Evolutionary conservation across 2,329 filamentous ascomycete species (phyloP).

Genomic region (Phaeophleospora eucalypticola): DNA sequence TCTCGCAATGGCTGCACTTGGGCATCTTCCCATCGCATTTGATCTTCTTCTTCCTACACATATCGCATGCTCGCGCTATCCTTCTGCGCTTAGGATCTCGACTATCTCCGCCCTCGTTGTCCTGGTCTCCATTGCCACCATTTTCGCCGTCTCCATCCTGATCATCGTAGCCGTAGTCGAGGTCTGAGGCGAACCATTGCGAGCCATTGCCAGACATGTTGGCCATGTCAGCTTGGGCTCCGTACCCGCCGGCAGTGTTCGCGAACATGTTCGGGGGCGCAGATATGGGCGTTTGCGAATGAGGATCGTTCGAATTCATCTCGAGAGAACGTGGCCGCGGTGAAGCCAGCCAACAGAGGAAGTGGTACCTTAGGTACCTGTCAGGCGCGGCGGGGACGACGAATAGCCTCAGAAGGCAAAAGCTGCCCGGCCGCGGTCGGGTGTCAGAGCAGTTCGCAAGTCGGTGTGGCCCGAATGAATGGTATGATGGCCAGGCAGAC

Average conservation of each 20-base stretch:
- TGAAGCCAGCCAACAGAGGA: too few relatives aligned
- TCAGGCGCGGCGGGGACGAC: too few relatives aligned
- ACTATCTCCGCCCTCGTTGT: slow-evolving; percentile 25
- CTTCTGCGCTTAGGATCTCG: slow-evolving; percentile 79
- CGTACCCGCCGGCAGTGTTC: neutral
- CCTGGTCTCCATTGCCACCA: slow-evolving; percentile 21
- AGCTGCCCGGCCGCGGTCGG: too few relatives aligned
- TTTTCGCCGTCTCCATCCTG: slow-evolving; percentile 25
- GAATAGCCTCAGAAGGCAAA: too few relatives aligned
- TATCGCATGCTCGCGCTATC: slow-evolving; percentile 88
- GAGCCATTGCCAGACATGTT: slow-evolving; percentile 11
- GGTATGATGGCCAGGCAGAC: too few relatives aligned
- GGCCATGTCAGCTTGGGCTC: slow-evolving; percentile 9
- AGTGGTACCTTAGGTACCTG: too few relatives aligned
- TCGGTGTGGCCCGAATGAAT: too few relatives aligned
- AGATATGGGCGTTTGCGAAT: neutral
- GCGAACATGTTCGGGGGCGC: neutral
- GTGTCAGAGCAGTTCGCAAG: too few relatives aligned
- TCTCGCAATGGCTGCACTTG: slow-evolving; percentile 90
- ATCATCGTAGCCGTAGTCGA: slow-evolving; percentile 21
- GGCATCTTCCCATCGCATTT: slow-evolving; percentile 97
- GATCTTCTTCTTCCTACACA: slow-evolving; percentile 95
- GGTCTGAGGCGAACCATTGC: slow-evolving; percentile 17
- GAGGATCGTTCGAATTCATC: neutral
- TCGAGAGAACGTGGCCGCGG: too few relatives aligned